phyloP scores from a whole-genome alignment of 495 filamentous ascomycete genomes.

The Lineolata rhizophorae region DNA sequence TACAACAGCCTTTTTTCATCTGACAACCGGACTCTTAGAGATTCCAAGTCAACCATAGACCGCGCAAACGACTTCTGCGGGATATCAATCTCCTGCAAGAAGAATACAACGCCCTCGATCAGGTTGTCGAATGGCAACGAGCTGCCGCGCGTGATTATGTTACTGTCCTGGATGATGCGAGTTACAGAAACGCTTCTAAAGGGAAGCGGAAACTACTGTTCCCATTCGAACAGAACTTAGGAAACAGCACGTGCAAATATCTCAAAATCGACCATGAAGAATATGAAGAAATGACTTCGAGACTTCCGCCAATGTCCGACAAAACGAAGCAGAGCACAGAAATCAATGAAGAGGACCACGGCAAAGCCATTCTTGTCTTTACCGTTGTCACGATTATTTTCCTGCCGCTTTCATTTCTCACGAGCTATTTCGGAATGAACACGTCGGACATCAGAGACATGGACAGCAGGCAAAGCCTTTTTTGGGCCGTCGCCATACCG shows the following conservation, averaged over 20 bases:
- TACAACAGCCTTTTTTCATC: too few relatives aligned
- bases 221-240: not conserved
- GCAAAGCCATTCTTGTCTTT: slow-evolving; percentile 13
- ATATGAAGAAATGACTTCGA: not conserved
- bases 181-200: too few relatives aligned
- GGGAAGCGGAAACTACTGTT: too few relatives aligned
- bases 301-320: not conserved
- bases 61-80: slow-evolving; percentile 8
- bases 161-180: not conserved
- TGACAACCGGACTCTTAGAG: too few relatives aligned
- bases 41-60: slow-evolving; percentile 11
- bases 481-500: slow-evolving; percentile 5
- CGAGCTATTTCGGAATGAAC: slow-evolving; percentile 9
- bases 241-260: not conserved
- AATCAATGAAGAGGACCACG: slow-evolving; percentile 7
- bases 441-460: slow-evolving; percentile 5
- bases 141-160: too few relatives aligned
- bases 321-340: slow-evolving; percentile 2
- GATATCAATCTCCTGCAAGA: slow-evolving; percentile 11
- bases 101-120: slow-evolving; percentile 4
- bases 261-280: not conserved
- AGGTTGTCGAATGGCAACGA: slow-evolving; percentile 6
- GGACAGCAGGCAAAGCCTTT: slow-evolving; percentile 1
- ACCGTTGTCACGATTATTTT: slow-evolving; percentile 13
- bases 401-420: slow-evolving; percentile 10